Evolutionary conservation across 345 rosid genomes (phyloP), one percentile per base, ranked within the genome.

Genomic region (Erysimum cheiranthoides): DNA sequence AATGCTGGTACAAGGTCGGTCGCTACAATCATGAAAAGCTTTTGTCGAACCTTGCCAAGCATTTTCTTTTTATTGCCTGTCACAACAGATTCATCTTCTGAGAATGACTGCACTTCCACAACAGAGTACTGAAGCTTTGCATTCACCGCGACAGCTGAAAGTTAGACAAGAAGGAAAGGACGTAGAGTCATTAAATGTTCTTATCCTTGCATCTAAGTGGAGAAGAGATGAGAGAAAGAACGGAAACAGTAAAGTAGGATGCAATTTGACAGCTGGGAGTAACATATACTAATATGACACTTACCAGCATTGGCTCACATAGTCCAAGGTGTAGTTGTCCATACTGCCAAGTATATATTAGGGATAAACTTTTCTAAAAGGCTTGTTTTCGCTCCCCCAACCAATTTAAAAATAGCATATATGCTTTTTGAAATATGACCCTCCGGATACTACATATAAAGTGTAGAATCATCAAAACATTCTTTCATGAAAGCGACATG

Each of bases 321-420:
- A 12, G 97, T 94, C 97, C 96, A 94, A 2, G 98, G 98, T 66
- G 98, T 91, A 64, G 98, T 94, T 54, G 98, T 94, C 98, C 98
- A 94, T 69, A 90, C 84, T 58, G 96, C 96, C 85, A 94, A 76
- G 79, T 79, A 77, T 74, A 94, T 77, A 83, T 92, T 84, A 21
- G 97, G 97, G 71, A 85, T 77, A 76, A 90, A 90, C 64, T 89
- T 92, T 57, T 85, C 82, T 64, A 94, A 74, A 43, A 76, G 78
- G 59, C 69, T 64, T 46, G 79, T 80, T 68, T 80, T 83, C 21
- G 81, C 71, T 54, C 84, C 81, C 51, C 83, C 81, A 38, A 85
- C 85, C 71, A 90, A 50, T 79, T 74, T 90, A 68, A 94, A 90
- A 47, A 83, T 79, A 62, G 82, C 92, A 89, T 91, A 94, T 81